phyloP scores from a whole-genome alignment of 306 rosid species.

The Casuarina glauca region DNA sequence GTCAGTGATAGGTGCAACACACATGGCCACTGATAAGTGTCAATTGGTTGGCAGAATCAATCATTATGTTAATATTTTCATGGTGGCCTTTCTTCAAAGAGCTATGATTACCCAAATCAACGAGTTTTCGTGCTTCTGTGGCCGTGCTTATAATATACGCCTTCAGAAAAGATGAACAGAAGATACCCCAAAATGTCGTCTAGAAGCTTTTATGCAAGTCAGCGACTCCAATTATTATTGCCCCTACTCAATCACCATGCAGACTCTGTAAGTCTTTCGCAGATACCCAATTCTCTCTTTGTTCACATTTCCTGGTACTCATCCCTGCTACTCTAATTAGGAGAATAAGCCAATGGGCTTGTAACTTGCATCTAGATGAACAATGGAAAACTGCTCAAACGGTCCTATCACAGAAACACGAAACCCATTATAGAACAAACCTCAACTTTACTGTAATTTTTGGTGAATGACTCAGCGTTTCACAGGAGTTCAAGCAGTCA shows the following conservation, averaged over 20 bases:
- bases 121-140: slow-evolving; percentile 24
- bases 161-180: slow-evolving; percentile 9
- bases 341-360: not conserved
- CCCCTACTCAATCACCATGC: slow-evolving; percentile 25
- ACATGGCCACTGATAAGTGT: slow-evolving; percentile 1
- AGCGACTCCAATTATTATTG: slow-evolving; percentile 26
- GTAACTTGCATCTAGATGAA: not conserved
- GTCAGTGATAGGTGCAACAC: too few species aligned
- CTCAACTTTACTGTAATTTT: not conserved
- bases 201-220: slow-evolving; percentile 23
- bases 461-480: not conserved
- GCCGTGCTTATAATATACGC: slow-evolving; percentile 17
- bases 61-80: not conserved
- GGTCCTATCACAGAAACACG: too few species aligned
- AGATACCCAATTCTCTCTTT: not conserved
- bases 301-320: not conserved
- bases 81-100: not conserved
- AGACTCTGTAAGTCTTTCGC: not conserved
- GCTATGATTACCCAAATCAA: slow-evolving; percentile 18
- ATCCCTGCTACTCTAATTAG: too few species aligned
- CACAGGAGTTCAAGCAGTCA: not conserved
- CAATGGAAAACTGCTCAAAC: not conserved
- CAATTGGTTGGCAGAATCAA: not conserved
- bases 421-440: not conserved
- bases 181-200: slow-evolving; percentile 10